phyloP scores from a whole-genome alignment of 306 rosid genomes.

The Lablab purpureus region DNA sequence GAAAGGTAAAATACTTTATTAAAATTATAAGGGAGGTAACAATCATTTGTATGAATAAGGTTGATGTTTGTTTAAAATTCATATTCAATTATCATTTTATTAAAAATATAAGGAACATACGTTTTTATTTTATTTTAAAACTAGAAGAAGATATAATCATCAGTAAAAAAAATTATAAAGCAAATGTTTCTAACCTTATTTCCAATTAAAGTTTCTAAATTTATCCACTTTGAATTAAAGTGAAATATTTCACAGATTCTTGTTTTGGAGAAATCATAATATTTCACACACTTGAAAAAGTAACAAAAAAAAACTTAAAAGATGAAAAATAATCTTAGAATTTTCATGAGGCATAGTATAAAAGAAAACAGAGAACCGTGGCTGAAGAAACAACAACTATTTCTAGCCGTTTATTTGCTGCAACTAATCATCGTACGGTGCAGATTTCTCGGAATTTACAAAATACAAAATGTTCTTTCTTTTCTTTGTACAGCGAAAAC shows the following conservation, averaged over 20 bases:
- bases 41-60: no score
- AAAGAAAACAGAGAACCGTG: conserved; percentile 30
- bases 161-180: no score
- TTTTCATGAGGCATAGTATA: not conserved
- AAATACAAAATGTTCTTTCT: not conserved
- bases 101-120: no score
- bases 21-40: no score
- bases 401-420: conserved; percentile 22
- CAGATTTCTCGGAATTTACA: conserved; percentile 26
- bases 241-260: not conserved
- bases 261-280: not conserved
- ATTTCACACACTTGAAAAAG: not conserved
- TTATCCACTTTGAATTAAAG: not conserved
- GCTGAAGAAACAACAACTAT: conserved; percentile 53
- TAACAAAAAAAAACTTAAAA: not conserved
- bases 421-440: conserved; percentile 39
- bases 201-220: not conserved
- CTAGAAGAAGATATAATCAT: no score
- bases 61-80: no score
- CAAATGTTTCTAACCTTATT: not conserved
- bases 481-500: not conserved
- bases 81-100: no score
- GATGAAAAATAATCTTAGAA: not conserved
- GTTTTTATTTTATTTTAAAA: no score
- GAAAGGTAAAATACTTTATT: no score